Percentiles rank a stretch among this genome's conserved stretches.
These are phyloP conservation scores for Didymella pinodella DNA, from an alignment of 2,329 filamentous ascomycete genomes.

Conservation along the genomic window DNA sequence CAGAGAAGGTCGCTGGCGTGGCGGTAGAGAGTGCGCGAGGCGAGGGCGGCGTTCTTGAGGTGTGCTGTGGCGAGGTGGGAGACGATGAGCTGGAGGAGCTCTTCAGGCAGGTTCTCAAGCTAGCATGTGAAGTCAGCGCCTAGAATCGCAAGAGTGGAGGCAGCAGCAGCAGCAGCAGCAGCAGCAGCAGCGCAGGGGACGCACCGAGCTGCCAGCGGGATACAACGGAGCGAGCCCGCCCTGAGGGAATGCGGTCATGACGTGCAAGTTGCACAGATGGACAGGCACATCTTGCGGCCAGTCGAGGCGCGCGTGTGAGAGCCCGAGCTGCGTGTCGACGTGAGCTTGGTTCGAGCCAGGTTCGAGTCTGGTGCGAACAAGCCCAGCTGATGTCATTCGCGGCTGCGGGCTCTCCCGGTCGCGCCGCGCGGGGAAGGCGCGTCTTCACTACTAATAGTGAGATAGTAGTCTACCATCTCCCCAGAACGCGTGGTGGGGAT, in stretches of 20 bases:
- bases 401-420: not conserved
- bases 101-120: constrained; percentile 51
- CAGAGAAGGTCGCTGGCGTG: constrained; percentile 52
- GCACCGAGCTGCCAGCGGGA: not conserved
- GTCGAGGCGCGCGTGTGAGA: not conserved
- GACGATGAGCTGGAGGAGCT: constrained; percentile 54
- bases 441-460: not conserved
- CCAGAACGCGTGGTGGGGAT: no score
- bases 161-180: not conserved
- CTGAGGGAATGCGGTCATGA: constrained; percentile 6
- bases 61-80: constrained; percentile 41
- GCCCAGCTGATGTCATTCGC: constrained; percentile 15
- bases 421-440: not conserved
- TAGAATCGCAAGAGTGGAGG: not conserved
- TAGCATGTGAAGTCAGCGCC: constrained; percentile 15
- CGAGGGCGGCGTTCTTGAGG: constrained; percentile 45
- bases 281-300: constrained; percentile 8
- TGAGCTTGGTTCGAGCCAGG: constrained; percentile 1
- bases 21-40: constrained; percentile 48
- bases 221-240: constrained; percentile 3
- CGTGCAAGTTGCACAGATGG: not conserved
- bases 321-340: not conserved
- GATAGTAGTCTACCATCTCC: not conserved
- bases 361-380: not conserved
- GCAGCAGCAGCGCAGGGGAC: constrained; percentile 2